Evolutionary conservation across 164 flowering plant genomes (phyloP).

Genomic region (Malania oleifera): DNA sequence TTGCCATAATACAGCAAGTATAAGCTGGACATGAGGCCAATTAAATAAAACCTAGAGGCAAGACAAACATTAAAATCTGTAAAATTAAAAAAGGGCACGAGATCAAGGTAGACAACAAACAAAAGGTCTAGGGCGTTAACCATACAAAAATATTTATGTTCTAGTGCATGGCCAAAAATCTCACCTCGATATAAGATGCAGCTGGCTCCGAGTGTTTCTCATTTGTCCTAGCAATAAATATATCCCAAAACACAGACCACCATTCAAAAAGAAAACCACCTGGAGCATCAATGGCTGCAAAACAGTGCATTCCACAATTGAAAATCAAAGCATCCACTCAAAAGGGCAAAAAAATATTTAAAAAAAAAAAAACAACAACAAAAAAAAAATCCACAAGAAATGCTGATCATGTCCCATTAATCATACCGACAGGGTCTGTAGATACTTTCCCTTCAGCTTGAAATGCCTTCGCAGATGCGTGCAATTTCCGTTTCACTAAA

Average conservation of each 20-base stretch:
- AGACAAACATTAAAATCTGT: no score
- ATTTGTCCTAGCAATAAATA: slow-evolving; percentile 71
- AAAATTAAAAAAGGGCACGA: neutral
- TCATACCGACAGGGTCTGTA: slow-evolving; percentile 70
- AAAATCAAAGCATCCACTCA: neutral
- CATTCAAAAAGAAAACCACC: slow-evolving; percentile 85
- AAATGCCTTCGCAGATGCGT: slow-evolving; percentile 63
- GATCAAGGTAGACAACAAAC: neutral
- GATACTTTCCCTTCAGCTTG: slow-evolving; percentile 71
- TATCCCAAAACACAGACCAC: slow-evolving; percentile 95
- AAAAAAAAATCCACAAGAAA: neutral
- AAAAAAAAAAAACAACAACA: no score
- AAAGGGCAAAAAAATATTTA: neutral
- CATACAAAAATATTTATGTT: neutral
- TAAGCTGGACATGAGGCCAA: no score
- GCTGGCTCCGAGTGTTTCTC: slow-evolving; percentile 70
- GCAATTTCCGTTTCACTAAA: slow-evolving; percentile 61
- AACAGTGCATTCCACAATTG: neutral
- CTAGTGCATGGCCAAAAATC: neutral
- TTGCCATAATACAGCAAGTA: no score
- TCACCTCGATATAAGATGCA: slow-evolving; percentile 68
- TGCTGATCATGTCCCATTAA: neutral
- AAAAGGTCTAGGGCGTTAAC: no score
- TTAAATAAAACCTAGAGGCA: no score
- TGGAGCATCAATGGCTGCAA: slow-evolving; percentile 80